Evolutionary conservation across 1,284 basidiomycete species (phyloP), one percentile per base, ranked within the genome.

Genomic region (Malassezia arunalokei): DNA sequence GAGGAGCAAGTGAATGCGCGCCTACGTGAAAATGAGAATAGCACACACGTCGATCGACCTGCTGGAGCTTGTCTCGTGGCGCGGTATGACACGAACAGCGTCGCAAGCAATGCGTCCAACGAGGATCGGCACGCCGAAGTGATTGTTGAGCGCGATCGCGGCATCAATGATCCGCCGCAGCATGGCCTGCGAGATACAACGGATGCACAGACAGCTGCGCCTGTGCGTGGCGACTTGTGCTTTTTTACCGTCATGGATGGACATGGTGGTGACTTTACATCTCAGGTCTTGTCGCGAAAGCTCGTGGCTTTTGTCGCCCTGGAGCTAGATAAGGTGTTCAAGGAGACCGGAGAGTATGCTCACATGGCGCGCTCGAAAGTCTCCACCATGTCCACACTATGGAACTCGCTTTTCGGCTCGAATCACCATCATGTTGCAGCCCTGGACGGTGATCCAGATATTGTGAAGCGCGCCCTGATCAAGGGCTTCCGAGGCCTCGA

Each of bases 161-260:
- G 53, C 24, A 42, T 66, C 20, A 53, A 54, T 24, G 63, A 60
- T 17, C 30, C 38, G 6, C 33, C 33, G 15, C 11, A 12, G 33
- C 15, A 11, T 3, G 20, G 20, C 2, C n/a, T 14, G 15, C 17
- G 24, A 27, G 15, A 39, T 45, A 9, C 43, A 11, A 28, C 12
- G 4, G 28, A 40, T 5, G 40, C 29, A 7, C 33, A 31, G 20
- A 27, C 9, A 24, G 33, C 32, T 3, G 30, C 15, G n/a, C 39
- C 49, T 27, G 54, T 58, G 5, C 64, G 61, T 33, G 64, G 64
- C 8, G 64, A 66, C 43, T 56, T 66, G 20, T 66, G 64, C 44
- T 85, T 92, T 73, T 89, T 87, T 64, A 78, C 86, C 1, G 83
- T 94, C 28, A 84, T 91, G 81, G 94, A 98, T 68, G 94, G 94